Base-by-base conservation (phyloP, 768 basidiomycete species). In the Boletus rufocinnamomeus region DNA sequence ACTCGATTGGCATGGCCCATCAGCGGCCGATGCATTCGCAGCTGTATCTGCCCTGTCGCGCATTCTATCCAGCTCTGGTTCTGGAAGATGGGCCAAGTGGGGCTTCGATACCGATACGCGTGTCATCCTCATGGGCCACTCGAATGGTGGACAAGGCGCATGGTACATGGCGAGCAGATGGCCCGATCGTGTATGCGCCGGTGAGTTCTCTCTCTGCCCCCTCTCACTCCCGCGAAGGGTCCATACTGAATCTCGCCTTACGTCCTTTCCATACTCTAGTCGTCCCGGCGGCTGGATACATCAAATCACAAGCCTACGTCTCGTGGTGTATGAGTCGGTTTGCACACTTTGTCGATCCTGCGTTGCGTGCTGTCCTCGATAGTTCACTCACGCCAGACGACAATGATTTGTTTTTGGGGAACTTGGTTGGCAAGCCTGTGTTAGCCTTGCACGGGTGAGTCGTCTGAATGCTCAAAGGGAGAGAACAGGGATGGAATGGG, bases 1-100 rank as follows among this genome's bases (percentile, higher is more conserved):
- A 1, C 78, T 95, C 45, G 95, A 97, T 71, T 97, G 94, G 94
- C 95, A 93, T 65, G 95, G 93, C 0, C 86, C 87, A 6, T 93
- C 91, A 66, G 78, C 87, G 13, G 69, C 73, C 16, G 91, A 95
- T 66, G 88, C 83, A 1, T 91, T 89, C 82, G 71, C 68, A 16
- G 74, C 85, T 2, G 73, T 93, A 7, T 80, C 82, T 28, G 84
- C 87, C 3, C 74, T 95, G 37, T 68, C 71, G 3, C 40, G 30
- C 3, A 80, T 91, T 38, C 66, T 89, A 5, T 62, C 73, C 7
- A 53, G 54, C 5, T 70, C 69, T 17, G 51, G 64, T 25, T 45
- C 69, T 5, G 59, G 50, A 57, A 58, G 59, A 32, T 83, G 82
- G 83, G 64, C 70, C 55, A 40, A 66, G 17, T 82, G 82, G 78